A percentile compares a stretch with the other conserved stretches of the same genome.
phyloP scores from a whole-genome alignment of 192 early-diverging fungal genomes.

The Chytriomyces confervae region DNA sequence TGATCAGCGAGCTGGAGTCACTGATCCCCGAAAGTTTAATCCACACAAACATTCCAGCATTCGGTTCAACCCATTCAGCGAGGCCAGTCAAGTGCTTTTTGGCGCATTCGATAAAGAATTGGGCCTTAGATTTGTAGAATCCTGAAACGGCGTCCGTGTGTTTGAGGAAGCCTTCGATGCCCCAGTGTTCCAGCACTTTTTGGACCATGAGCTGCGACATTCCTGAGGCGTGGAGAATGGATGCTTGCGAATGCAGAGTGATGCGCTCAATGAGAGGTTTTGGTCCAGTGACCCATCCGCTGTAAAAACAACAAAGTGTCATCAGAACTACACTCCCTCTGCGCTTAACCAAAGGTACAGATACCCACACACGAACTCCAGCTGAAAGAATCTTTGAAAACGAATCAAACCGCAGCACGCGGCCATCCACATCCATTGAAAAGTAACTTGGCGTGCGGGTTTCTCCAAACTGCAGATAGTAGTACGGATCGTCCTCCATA shows the following conservation, averaged over 20 bases:
- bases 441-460: constrained; percentile 74
- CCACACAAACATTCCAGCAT: constrained; percentile 92
- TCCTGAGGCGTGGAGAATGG: constrained; percentile 83
- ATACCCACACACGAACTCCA: constrained; percentile 69
- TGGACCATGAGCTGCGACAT: constrained; percentile 79
- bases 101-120: constrained; percentile 70
- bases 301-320: too few relatives aligned
- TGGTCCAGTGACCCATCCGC: constrained; percentile 57
- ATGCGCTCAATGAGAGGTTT: constrained; percentile 77
- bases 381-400: constrained; percentile 91
- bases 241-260: constrained; percentile 78
- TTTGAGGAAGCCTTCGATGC: constrained; percentile 75
- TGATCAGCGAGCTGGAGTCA: constrained; percentile 54
- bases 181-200: constrained; percentile 78
- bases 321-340: too few relatives aligned
- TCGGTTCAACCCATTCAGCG: constrained; percentile 57
- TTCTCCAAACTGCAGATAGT: constrained; percentile 73
- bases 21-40: constrained; percentile 52
- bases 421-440: constrained; percentile 86
- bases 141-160: constrained; percentile 72
- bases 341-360: too few relatives aligned
- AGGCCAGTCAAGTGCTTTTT: constrained; percentile 63
- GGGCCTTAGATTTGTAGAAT: constrained; percentile 76
- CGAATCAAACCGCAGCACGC: constrained; percentile 90
- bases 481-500: constrained; percentile 96